These are phyloP conservation scores for Pseudopyrenochaeta lycopersici DNA, from an alignment of 2,329 filamentous ascomycete genomes.

Conservation along the genomic window DNA sequence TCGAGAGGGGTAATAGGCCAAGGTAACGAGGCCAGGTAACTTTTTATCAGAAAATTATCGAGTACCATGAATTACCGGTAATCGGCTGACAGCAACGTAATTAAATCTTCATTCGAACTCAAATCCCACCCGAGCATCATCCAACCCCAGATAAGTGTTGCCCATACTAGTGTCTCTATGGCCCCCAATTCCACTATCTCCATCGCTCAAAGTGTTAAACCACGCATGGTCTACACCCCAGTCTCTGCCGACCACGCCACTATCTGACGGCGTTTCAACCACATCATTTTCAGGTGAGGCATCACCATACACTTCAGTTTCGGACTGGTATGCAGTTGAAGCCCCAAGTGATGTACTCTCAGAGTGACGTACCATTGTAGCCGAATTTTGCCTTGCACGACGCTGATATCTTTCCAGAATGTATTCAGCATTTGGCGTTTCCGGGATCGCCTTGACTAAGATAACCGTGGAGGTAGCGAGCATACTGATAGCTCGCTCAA, in stretches of 20 bases:
- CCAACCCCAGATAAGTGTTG: too few relatives aligned
- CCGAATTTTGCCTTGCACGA: not conserved
- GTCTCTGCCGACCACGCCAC: not conserved
- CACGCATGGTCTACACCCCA: conserved; percentile 11
- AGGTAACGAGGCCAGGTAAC: too few relatives aligned
- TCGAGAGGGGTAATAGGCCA: too few relatives aligned
- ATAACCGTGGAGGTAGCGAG: conserved; percentile 31
- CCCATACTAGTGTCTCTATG: too few relatives aligned
- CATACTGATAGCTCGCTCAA: conserved; percentile 49
- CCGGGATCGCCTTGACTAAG: conserved; percentile 23
- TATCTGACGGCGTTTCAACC: conserved; percentile 12
- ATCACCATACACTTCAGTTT: conserved; percentile 12
- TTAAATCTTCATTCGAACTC: too few relatives aligned
- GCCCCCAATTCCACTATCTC: too few relatives aligned
- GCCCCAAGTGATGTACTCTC: conserved; percentile 1
- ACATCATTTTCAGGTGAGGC: conserved; percentile 9
- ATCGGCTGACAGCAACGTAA: too few relatives aligned
- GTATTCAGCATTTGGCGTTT: conserved; percentile 6
- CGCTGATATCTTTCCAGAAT: conserved; percentile 4
- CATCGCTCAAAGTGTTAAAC: conserved; percentile 6
- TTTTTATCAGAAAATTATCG: too few relatives aligned
- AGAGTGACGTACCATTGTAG: not conserved
- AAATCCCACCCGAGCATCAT: too few relatives aligned
- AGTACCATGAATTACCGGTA: too few relatives aligned
- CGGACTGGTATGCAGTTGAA: conserved; percentile 7